phyloP scores from a whole-genome alignment of 2,329 filamentous ascomycete genomes.

The Microdochium bolleyi region DNA sequence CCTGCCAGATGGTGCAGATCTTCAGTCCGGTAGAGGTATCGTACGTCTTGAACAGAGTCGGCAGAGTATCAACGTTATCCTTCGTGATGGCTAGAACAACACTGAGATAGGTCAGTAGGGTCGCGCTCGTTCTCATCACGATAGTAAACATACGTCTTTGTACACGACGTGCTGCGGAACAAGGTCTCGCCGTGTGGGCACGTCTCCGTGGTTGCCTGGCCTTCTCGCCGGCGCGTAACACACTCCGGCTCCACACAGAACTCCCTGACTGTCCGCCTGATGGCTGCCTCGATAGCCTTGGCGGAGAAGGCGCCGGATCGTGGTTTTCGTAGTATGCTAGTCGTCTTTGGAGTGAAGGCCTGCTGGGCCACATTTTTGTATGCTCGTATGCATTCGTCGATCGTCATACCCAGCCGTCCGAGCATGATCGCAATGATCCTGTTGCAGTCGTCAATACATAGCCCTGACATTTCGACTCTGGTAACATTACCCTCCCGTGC shows the following conservation, averaged over 20 bases:
- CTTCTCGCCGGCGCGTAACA: constrained; percentile 1
- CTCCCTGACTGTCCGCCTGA: constrained; percentile 10
- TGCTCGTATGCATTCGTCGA: constrained; percentile 14
- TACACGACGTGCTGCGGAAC: constrained; percentile 13
- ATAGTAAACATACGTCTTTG: constrained; percentile 12
- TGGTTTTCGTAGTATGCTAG: constrained; percentile 4
- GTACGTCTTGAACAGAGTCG: constrained; percentile 18
- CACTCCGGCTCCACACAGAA: constrained; percentile 8
- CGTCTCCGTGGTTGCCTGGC: constrained; percentile 3
- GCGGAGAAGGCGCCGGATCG: constrained; percentile 14
- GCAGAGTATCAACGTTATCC: constrained; percentile 14
- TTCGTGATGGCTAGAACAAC: constrained; percentile 19
- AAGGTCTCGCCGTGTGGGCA: constrained; percentile 12
- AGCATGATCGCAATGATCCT: constrained; percentile 20
- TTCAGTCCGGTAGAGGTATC: constrained; percentile 9
- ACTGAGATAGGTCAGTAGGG: constrained; percentile 5
- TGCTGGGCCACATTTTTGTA: constrained; percentile 8
- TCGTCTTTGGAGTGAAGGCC: constrained; percentile 13
- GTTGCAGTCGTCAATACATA: background rate
- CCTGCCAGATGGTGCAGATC: constrained; percentile 18
- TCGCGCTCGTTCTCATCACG: background rate
- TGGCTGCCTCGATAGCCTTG: constrained; percentile 13
- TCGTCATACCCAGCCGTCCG: constrained; percentile 14
- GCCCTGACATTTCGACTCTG: background rate
- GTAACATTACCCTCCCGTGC: constrained; percentile 11